Base-by-base conservation (phyloP, 2,329 filamentous ascomycete genomes). In the Bipolaris gigantea region DNA sequence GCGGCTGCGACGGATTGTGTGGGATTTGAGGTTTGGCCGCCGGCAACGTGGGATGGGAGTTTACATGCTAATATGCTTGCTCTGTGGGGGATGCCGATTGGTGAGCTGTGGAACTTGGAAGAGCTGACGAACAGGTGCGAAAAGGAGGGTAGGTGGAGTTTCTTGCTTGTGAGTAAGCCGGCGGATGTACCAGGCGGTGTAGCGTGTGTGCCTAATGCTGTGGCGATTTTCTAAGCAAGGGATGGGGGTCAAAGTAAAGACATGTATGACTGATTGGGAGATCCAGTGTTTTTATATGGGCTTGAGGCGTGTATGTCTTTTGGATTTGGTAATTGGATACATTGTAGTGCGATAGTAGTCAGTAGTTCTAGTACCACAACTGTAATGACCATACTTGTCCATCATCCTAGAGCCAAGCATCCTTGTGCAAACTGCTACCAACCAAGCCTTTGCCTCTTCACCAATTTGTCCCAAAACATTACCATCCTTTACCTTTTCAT, bases 101-200 rank as follows among this genome's bases (percentile, higher is more conserved):
- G 72, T 2, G 73, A 75, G 54, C 55, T 75, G 21, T 75, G 72
- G 56, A 66, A 75, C 50, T 48, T 74, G 8, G 71, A 75, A 36
- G 54, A 38, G 15, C 27, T 75, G 54, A 60, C 56, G 2, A 54
- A 55, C n/a, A 61, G 65, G 41, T 75, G 73, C 41, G 61, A 61
- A 18, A 63, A 58, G 51, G 49, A 55, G 48, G 58, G 59, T 1
- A 60, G 70, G 21, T 75, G 65, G 63, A 57, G 50, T 2, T 87
- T 87, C 61, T 77, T 88, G 70, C 71, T 88, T 3, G 83, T 80
- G 0, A 85, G 82, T 57, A 76, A 75, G 13, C 83, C 84, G 3
- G 50, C 36, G 8, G 58, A 64, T 48, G 60, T 70, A 7, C 66
- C 61, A 1, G 69, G 66, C 3, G 67, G 64, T 21, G 64, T 70